Evolutionary conservation across 768 basidiomycete species (phyloP), one percentile per base, ranked within the genome.

Genomic region (Coprinopsis cinerea): DNA sequence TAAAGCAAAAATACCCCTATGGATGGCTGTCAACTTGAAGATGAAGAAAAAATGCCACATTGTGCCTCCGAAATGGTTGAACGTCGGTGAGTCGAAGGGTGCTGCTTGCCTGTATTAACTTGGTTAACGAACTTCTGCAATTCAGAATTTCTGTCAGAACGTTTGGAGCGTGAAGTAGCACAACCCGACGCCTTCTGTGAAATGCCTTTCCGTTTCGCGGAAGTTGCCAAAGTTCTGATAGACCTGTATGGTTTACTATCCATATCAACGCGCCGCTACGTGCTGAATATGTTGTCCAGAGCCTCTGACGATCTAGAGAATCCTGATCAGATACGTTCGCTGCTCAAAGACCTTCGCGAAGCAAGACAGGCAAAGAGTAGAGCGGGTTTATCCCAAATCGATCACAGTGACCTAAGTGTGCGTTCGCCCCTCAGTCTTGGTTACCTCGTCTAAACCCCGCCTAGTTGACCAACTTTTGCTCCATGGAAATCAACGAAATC

Each of bases 1-100:
- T 50, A 87, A 88, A 64, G 76, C 85, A 30, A 77, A 77, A 56
- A 81, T 98, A n/a, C 96, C 96, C 1, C 71, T 98, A 2, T 99
- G 96, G 96, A 85, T 99, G 74, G 96, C 95, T 0, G 71, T 89
- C 2, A 92, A 95, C 61, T 72, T 98, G 44, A 99, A 99, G 69
- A 64, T 84, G 60, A 96, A 97, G 74, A 88, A 89, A 64, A 94
- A 93, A 67, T 97, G 95, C 54, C 83, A 90, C 57, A 92, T 99
- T 44, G 75, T 97, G 13, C 76, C 92, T 1, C 96, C 96, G 2
- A 75, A 78, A 25, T 99, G 96, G 96, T 72, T 99, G 24, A 81
- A 73, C 54, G 79, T 88, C 35, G 92, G 92, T 94, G 54, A 53
- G 87, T 69, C 30, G 3, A 28, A 15, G 24, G 4, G 23, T 23